Evolutionary conservation across 2,329 filamentous ascomycete species (phyloP).

Genomic region (Truncatella angustata): DNA sequence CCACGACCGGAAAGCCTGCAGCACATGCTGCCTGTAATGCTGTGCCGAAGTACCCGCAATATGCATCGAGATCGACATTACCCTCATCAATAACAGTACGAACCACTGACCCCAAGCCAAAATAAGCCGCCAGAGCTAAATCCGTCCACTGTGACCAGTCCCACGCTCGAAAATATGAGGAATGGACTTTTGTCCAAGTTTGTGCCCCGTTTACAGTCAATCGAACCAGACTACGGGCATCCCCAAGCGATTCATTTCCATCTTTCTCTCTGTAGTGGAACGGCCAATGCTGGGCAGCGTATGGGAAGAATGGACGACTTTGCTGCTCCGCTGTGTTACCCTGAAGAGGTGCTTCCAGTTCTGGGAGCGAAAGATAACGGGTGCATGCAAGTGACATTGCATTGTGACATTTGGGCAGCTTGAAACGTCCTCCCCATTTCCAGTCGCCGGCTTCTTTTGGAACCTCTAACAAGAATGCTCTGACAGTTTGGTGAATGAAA

Average conservation of each 20-base stretch:
- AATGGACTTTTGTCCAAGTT: background rate
- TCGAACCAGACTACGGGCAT: no score
- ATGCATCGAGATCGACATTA: background rate
- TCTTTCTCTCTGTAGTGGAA: background rate
- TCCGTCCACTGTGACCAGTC: background rate
- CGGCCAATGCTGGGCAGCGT: background rate
- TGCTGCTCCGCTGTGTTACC: background rate
- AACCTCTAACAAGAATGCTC: background rate
- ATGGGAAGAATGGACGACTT: background rate
- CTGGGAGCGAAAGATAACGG: background rate
- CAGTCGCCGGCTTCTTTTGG: background rate
- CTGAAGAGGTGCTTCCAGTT: background rate
- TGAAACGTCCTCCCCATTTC: background rate
- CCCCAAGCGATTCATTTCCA: background rate
- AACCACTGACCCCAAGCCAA: background rate
- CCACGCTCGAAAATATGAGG: background rate
- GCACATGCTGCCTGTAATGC: background rate
- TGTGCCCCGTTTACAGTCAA: background rate
- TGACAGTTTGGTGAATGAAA: background rate
- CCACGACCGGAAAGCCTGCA: background rate
- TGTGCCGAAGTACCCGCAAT: background rate
- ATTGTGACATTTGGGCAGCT: background rate
- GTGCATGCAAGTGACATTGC: background rate
- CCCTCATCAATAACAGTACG: background rate
- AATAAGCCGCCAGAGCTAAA: background rate